A percentile compares a stretch with the other conserved stretches of the same genome.
These are phyloP conservation scores for Lentithecium fluviatile DNA, from an alignment of 495 filamentous ascomycete species.

Conservation along the genomic window DNA sequence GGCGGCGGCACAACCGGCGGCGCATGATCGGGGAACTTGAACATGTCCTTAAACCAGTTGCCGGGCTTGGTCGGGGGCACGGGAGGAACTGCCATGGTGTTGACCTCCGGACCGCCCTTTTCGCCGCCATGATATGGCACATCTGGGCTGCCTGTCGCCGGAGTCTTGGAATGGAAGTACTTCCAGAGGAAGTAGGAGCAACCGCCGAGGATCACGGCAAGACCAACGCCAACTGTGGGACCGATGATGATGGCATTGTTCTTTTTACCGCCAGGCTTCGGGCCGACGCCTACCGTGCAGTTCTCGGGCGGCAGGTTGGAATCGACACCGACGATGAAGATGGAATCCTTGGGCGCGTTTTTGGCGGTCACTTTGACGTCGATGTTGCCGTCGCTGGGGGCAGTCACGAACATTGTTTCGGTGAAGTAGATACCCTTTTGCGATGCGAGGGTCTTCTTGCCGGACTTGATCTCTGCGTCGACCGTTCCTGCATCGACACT, in stretches of 20 bases:
- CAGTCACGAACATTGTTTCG: constrained; percentile 28
- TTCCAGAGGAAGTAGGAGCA: not conserved
- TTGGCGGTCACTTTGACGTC: constrained; percentile 34
- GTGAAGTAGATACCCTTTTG: not conserved
- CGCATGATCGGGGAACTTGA: not conserved
- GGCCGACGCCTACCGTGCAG: constrained; percentile 33
- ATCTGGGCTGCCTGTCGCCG: not conserved
- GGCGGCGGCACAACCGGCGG: not conserved
- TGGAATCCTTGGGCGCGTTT: constrained; percentile 26
- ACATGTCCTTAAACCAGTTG: not conserved
- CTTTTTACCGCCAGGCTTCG: not conserved
- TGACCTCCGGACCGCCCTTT: not conserved
- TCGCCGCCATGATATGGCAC: not conserved
- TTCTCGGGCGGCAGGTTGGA: constrained; percentile 39
- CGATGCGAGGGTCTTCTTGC: not conserved
- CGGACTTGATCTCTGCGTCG: constrained; percentile 7
- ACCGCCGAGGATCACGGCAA: not conserved
- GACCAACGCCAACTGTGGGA: not conserved
- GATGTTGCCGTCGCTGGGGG: constrained; percentile 33
- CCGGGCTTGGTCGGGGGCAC: not conserved
- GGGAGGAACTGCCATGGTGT: not conserved
- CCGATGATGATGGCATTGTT: not conserved
- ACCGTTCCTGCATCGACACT: constrained; percentile 31
- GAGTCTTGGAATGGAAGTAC: not conserved
- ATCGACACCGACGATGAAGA: constrained; percentile 35